Base-by-base conservation (phyloP, 371 early-diverging fungal species). In the Nosema muscidifuracis region DNA sequence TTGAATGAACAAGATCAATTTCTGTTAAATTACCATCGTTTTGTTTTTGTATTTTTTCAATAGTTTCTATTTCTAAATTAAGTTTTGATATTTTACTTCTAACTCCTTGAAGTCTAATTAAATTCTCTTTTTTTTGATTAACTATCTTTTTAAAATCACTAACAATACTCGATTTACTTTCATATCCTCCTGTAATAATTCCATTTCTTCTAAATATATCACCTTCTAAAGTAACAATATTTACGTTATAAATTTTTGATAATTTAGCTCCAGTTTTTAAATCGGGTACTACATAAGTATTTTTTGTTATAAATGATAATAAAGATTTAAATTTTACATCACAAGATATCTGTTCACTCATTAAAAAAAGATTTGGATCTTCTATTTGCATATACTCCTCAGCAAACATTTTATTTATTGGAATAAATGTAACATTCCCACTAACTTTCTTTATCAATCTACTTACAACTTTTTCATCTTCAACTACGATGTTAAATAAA, bases 371-470 rank as follows among this genome's bases (percentile, higher is more conserved):
- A 34, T 65, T 62, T 16, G 63, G 50, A 56, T 64, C 65, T 33
- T 74, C 36, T 30, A 75, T 50, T 20, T 40, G 57, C 2, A 53
- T 55, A 0, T 28, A 24, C 13, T 36, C 51, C 34, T 63, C 34
- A 24, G 22, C 9, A 38, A 55, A 44, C 0, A 77, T 63, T 51
- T 65, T 68, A 68, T 71, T 94, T 43, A 97, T 83, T 0, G 97
- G 96, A 86, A 97, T 92, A 79, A 97, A 92, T 0, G 96, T 96
- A 47, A 94, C 87, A 4, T 95, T 87, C 4, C 94, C 94, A n/a
- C 20, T 47, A 12, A 24, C 43, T 70, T 86, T 87, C 84, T 95
- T 83, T 40, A 96, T 76, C 4, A 96, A 75, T 13, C 74, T 75
- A 0, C 89, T 85, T 0, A 95, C 96, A 1, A 92, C 91, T 2